Percentiles rank a stretch among this genome's conserved stretches.
These are phyloP conservation scores for Cordyceps cateniannulata DNA, from an alignment of 2,329 filamentous ascomycete genomes.

Conservation along the genomic window DNA sequence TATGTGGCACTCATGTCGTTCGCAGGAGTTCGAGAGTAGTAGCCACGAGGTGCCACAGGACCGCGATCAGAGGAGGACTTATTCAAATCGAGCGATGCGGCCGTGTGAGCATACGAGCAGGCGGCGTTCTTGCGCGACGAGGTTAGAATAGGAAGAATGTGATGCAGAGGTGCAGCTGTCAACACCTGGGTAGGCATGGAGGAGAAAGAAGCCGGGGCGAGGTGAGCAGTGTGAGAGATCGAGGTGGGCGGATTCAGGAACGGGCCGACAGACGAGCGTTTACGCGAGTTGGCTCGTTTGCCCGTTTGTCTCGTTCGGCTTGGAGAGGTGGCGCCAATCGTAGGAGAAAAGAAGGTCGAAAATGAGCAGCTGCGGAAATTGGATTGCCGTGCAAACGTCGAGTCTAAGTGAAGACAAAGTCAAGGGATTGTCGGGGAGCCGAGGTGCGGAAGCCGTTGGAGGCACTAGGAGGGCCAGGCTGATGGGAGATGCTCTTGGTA, in stretches of 20 bases:
- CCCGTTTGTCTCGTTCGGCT: background rate
- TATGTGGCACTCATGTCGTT: constrained; percentile 50
- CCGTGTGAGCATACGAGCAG: background rate
- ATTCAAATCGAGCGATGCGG: background rate
- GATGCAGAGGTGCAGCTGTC: background rate
- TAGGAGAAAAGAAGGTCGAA: background rate
- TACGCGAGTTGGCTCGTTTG: background rate
- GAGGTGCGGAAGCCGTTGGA: background rate
- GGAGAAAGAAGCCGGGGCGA: background rate
- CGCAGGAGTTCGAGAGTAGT: constrained; percentile 16
- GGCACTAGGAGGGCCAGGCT: background rate
- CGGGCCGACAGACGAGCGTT: background rate
- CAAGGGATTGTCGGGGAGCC: background rate
- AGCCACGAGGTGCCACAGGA: background rate
- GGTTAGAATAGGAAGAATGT: background rate
- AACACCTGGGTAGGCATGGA: constrained; percentile 7
- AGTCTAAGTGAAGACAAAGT: constrained; percentile 3
- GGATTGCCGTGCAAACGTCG: background rate
- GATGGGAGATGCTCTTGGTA: background rate
- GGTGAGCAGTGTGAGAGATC: background rate
- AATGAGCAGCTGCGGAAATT: background rate
- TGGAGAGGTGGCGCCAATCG: background rate
- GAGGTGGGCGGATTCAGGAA: background rate
- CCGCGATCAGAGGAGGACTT: background rate
- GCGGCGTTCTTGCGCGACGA: background rate